Conservation (phyloP, 805 yeast genomes). For the Nakazawaea sp. region DNA sequence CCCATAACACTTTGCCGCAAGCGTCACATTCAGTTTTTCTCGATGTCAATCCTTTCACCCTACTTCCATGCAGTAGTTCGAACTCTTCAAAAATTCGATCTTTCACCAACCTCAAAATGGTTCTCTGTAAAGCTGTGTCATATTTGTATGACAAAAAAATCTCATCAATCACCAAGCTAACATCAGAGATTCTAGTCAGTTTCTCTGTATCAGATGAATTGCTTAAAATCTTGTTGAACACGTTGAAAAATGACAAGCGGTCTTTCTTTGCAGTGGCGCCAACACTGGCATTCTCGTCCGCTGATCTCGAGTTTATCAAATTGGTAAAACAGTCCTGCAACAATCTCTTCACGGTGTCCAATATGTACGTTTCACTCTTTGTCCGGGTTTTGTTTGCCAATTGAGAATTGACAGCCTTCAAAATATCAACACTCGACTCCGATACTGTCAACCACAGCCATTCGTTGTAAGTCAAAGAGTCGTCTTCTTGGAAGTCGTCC, state of each 20-base stretch:
- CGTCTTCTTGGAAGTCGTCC: slow-evolving; percentile 12
- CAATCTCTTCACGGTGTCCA: slow-evolving; percentile 29
- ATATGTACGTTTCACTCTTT: slow-evolving; percentile 6
- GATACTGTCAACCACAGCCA: slow-evolving; percentile 31
- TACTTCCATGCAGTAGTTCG: slow-evolving; percentile 30
- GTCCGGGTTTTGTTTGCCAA: slow-evolving; percentile 5
- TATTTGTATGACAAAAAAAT: slow-evolving; percentile 58
- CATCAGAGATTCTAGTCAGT: slow-evolving; percentile 49
- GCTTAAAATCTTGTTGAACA: slow-evolving; percentile 49
- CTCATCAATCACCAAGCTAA: slow-evolving; percentile 53
- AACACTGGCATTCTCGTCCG: slow-evolving; percentile 1
- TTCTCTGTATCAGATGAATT: slow-evolving; percentile 30
- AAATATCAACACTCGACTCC: slow-evolving; percentile 28
- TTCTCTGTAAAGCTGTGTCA: slow-evolving; percentile 48
- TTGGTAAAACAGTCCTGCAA: slow-evolving; percentile 35
- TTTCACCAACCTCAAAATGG: slow-evolving; percentile 49
- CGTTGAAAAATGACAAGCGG: slow-evolving; percentile 40
- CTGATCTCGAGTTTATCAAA: slow-evolving; percentile 21
- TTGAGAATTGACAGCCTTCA: slow-evolving; percentile 21
- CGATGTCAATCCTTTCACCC: slow-evolving; percentile 58
- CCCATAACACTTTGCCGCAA: slow-evolving; percentile 73
- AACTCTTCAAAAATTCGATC: slow-evolving; percentile 46
- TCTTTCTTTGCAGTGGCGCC: slow-evolving; percentile 9
- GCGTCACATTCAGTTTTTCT: slow-evolving; percentile 56
- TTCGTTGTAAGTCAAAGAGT: slow-evolving; percentile 23